Evolutionary conservation across 1,139 yeast species (phyloP).

Genomic region (Sugiyamaella neomexicana): DNA sequence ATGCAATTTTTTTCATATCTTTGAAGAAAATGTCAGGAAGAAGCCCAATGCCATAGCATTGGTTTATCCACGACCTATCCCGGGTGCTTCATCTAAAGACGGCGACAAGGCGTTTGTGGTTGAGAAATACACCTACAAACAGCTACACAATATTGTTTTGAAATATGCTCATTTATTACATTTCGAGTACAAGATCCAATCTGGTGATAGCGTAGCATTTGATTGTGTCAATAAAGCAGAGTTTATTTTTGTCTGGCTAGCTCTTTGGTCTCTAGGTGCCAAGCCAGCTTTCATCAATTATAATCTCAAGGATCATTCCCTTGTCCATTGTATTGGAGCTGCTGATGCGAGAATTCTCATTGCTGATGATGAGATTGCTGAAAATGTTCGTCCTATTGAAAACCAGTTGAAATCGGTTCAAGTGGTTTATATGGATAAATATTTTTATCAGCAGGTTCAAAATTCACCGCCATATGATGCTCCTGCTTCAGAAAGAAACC

Average conservation of each 20-base stretch:
- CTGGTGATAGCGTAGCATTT: slow-evolving; percentile 72
- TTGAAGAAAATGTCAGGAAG: slow-evolving; percentile 53
- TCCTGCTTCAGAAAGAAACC: slow-evolving; percentile 38
- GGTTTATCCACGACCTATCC: slow-evolving; percentile 59
- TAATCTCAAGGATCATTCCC: slow-evolving; percentile 70
- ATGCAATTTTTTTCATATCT: slow-evolving; percentile 66
- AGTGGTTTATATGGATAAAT: slow-evolving; percentile 55
- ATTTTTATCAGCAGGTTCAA: slow-evolving; percentile 45
- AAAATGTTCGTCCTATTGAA: slow-evolving; percentile 56
- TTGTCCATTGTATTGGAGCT: slow-evolving; percentile 76
- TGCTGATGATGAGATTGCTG: slow-evolving; percentile 70
- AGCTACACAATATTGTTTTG: slow-evolving; percentile 65
- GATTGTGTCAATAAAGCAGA: slow-evolving; percentile 83
- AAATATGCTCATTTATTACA: slow-evolving; percentile 65
- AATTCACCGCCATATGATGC: slow-evolving; percentile 47
- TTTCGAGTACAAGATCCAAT: slow-evolving; percentile 60
- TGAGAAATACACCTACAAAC: slow-evolving; percentile 66
- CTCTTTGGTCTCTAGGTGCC: slow-evolving; percentile 91
- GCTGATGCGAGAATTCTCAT: slow-evolving; percentile 66
- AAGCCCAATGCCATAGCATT: slow-evolving; percentile 59
- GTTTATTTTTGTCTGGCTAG: slow-evolving; percentile 76
- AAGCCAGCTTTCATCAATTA: slow-evolving; percentile 83
- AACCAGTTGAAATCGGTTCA: slow-evolving; percentile 43
- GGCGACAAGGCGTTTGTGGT: slow-evolving; percentile 57
- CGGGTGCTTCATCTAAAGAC: slow-evolving; percentile 20